These are phyloP conservation scores for Sanghuangporus baumii DNA, from an alignment of 1,284 basidiomycete species.

Conservation along the genomic window DNA sequence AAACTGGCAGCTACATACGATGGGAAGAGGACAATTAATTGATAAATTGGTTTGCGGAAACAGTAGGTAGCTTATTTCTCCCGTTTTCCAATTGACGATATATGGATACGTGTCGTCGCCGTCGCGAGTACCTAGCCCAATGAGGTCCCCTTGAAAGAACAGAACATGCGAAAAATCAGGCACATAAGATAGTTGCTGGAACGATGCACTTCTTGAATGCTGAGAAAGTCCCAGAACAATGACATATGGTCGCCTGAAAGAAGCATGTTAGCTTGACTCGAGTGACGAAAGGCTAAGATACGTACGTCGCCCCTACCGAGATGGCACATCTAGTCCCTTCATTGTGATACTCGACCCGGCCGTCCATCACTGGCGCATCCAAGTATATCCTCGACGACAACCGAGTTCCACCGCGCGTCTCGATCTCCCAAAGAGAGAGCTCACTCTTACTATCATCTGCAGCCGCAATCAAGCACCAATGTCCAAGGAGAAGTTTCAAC, in stretches of 20 bases:
- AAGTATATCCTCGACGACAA: neutral
- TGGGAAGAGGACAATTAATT: neutral
- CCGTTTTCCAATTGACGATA: neutral
- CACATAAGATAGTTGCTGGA: neutral
- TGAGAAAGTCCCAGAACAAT: neutral
- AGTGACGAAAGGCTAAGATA: neutral
- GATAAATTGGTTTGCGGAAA: neutral
- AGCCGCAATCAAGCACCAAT: slow-evolving; percentile 8
- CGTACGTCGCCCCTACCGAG: slow-evolving; percentile 4
- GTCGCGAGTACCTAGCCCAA: neutral
- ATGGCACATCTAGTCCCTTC: neutral
- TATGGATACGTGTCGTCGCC: slow-evolving; percentile 8
- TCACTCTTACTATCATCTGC: neutral
- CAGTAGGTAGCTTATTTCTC: neutral
- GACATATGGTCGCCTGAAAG: neutral
- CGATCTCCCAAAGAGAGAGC: neutral
- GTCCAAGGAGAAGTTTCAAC: slow-evolving; percentile 1
- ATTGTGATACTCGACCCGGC: neutral
- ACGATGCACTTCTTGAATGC: neutral
- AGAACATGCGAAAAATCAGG: neutral
- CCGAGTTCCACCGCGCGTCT: too few relatives aligned
- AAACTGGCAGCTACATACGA: neutral
- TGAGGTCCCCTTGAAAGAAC: neutral
- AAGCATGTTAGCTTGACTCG: neutral
- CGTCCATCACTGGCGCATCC: slow-evolving; percentile 2